Evolutionary conservation across 2,329 filamentous ascomycete genomes (phyloP).

Genomic region (Cryoendolithus antarcticus): DNA sequence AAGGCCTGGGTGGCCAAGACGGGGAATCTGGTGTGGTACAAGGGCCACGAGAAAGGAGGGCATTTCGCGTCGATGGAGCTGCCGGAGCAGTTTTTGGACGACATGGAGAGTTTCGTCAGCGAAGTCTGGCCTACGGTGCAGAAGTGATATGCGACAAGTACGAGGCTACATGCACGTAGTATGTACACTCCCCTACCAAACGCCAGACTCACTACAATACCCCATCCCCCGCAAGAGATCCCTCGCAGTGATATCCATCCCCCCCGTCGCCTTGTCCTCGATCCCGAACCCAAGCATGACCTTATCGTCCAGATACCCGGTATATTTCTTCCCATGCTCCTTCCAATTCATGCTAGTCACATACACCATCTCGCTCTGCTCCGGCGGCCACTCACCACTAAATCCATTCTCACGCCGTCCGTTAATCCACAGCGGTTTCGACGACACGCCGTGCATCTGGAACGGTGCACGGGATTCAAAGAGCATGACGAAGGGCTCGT

Average conservation of each 20-base stretch:
- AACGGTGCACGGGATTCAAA: slow-evolving; percentile 40
- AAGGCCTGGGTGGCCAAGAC: slow-evolving; percentile 26
- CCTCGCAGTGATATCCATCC: no score
- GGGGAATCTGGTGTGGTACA: slow-evolving; percentile 28
- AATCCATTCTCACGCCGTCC: slow-evolving; percentile 28
- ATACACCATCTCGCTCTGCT: slow-evolving; percentile 44
- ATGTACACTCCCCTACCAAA: no score
- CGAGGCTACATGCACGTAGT: no score
- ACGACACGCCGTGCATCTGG: slow-evolving; percentile 37
- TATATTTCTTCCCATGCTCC: slow-evolving; percentile 33
- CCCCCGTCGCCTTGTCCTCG: slow-evolving; percentile 26
- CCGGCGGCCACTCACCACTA: slow-evolving; percentile 3
- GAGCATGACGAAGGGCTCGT: slow-evolving; percentile 45
- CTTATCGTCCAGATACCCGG: slow-evolving; percentile 45
- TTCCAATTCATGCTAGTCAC: slow-evolving; percentile 48
- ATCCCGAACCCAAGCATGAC: slow-evolving; percentile 45
- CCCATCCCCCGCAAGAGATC: no score
- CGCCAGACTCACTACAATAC: no score
- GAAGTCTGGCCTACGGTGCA: slow-evolving; percentile 15
- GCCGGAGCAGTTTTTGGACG: slow-evolving; percentile 17
- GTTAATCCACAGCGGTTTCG: slow-evolving; percentile 43
- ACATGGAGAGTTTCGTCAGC: slow-evolving; percentile 21
- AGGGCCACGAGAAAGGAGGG: slow-evolving; percentile 26
- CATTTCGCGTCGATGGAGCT: slow-evolving; percentile 28
- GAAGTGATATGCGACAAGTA: neutral